Evolutionary conservation across 495 filamentous ascomycete genomes (phyloP).

Genomic region (Hypomontagnella submonticulosa): DNA sequence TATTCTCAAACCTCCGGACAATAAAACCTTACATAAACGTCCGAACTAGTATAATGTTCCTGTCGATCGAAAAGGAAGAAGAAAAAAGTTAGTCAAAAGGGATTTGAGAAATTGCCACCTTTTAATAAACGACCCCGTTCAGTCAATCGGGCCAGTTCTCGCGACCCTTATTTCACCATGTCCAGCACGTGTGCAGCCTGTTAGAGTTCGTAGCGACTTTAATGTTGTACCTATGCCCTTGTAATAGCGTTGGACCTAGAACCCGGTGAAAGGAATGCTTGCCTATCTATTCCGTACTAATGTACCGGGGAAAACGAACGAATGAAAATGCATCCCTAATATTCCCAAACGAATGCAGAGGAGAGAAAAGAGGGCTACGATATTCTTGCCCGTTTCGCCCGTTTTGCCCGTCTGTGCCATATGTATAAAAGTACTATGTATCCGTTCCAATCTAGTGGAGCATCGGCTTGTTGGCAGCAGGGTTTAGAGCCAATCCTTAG

Average conservation of each 20-base stretch:
- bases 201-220: constrained; percentile 4
- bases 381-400: constrained; percentile 13
- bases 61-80: constrained; percentile 9
- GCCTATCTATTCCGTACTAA: background rate
- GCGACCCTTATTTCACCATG: constrained; percentile 5
- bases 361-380: constrained; percentile 19
- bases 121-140: background rate
- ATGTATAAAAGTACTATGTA: constrained; percentile 20
- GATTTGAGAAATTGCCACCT: constrained; percentile 24
- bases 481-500: constrained; percentile 35
- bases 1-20: constrained; percentile 15
- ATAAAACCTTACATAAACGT: constrained; percentile 20
- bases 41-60: constrained; percentile 5
- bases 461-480: constrained; percentile 38
- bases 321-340: constrained; percentile 30
- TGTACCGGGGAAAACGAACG: constrained; percentile 14
- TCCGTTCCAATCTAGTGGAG: constrained; percentile 33
- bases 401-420: constrained; percentile 19
- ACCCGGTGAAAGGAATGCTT: constrained; percentile 16
- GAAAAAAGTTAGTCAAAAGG: constrained; percentile 2
- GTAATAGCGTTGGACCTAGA: background rate
- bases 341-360: constrained; percentile 26
- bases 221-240: too few species aligned
- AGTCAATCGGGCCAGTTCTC: too few species aligned
- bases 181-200: background rate